Evolutionary conservation across 768 basidiomycete genomes (phyloP), one percentile per base, ranked within the genome.

Genomic region (Termitomyces sp.): DNA sequence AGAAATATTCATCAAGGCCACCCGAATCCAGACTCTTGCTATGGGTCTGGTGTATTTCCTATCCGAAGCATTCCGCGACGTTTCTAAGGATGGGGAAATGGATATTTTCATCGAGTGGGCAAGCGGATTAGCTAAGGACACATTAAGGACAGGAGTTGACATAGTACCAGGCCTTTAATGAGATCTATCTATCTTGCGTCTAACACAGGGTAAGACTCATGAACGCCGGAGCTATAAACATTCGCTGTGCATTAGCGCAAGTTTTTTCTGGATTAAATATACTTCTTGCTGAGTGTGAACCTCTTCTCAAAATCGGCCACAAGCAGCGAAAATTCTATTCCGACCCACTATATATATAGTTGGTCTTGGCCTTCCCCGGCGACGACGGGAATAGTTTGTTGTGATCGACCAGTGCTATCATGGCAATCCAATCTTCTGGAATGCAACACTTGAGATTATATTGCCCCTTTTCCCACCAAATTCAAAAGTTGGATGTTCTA

Each of bases 391-490:
- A 31, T 11, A 40, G 20, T 40, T 20, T 54, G 25, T 29, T 40
- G 11, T 34, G 31, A 56, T 42, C n/a, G n/a, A 56, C n/a, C 34
- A 38, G 11, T 15, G 58, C 38, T 17, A 52, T 59, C 57, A 62
- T 17, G 36, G 20, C 32, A 48, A 20, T 40, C 60, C 51, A 14
- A 53, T 57, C 63, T 79, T 82, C 57, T 78, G 79, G 68, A 94
- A 93, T 37, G 91, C 92, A 17, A 92, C 81, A 54, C 83, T 91
- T 1, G 90, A 83, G 63, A 83, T 83, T 6, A 80, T 74, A 64
- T 86, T 92, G 2, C 92, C 92, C 43, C 77, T 87, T 60, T 82
- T 81, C n/a, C 92, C 92, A 5, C 89, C 92, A 62, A 89, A 94
- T 9, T 82, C 87, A 71, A 83, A 89, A 14, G 80, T 84, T n/a